Evolutionary conservation across 257 asterid species (phyloP).

Genomic region (Lycium ferocissimum): DNA sequence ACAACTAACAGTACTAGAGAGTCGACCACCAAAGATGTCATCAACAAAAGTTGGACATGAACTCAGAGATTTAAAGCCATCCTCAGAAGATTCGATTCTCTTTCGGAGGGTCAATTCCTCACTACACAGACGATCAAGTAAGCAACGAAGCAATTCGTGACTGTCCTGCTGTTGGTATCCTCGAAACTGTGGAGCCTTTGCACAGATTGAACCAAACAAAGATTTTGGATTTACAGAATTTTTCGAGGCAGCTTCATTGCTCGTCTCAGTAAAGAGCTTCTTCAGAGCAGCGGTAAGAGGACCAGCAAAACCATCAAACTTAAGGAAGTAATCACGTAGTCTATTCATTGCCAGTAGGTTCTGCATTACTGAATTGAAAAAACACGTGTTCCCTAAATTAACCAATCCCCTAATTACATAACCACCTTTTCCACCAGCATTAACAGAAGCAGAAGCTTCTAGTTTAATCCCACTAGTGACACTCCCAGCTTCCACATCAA

Average conservation of each 20-base stretch:
- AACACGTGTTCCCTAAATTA: slow-evolving; percentile 96
- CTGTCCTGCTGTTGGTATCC: slow-evolving; percentile 97
- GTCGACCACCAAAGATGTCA: slow-evolving; percentile 85
- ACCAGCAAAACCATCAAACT: slow-evolving; percentile 70
- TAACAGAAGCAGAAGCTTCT: slow-evolving; percentile 44
- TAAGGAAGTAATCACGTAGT: slow-evolving; percentile 58
- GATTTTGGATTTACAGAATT: slow-evolving; percentile 68
- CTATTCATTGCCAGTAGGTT: slow-evolving; percentile 68
- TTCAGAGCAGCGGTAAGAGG: slow-evolving; percentile 70
- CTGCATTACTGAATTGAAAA: slow-evolving; percentile 88
- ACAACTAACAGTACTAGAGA: slow-evolving; percentile 80
- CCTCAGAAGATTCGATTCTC: slow-evolving; percentile 45
- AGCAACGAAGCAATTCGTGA: slow-evolving; percentile 88
- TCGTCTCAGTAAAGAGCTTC: slow-evolving; percentile 65
- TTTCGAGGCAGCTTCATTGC: slow-evolving; percentile 51
- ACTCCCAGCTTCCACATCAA: slow-evolving; percentile 70
- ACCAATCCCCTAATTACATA: slow-evolving; percentile 69
- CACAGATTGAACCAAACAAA: slow-evolving; percentile 71
- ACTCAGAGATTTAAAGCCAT: slow-evolving; percentile 40
- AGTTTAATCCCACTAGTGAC: slow-evolving; percentile 53
- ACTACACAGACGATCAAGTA: slow-evolving; percentile 75
- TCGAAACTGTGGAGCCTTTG: slow-evolving; percentile 85
- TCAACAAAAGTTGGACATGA: slow-evolving; percentile 63
- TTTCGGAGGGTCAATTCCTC: slow-evolving; percentile 65
- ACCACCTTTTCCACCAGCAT: slow-evolving; percentile 42